A percentile compares a stretch with the other conserved stretches of the same genome.
phyloP scores from a whole-genome alignment of 2,329 filamentous ascomycete species.

The Fusarium drepaniforme region DNA sequence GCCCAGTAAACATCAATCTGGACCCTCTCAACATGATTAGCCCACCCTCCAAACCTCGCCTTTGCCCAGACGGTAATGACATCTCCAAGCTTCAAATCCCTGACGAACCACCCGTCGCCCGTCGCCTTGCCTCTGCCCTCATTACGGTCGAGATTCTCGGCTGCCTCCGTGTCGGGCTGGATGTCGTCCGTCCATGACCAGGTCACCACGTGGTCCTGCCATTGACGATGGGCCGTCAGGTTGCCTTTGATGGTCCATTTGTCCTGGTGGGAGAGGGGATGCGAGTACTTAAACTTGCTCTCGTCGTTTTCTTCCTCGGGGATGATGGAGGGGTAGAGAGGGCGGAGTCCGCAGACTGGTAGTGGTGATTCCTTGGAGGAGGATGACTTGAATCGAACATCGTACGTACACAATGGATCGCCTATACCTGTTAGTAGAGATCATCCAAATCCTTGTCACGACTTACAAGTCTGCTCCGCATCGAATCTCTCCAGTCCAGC shows the following conservation, averaged over 20 bases:
- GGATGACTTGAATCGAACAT: conserved; percentile 42
- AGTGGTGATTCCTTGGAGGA: conserved; percentile 39
- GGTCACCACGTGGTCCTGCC: conserved; percentile 59
- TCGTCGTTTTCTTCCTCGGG: conserved; percentile 17
- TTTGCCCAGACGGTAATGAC: conserved; percentile 72
- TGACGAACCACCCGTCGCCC: conserved; percentile 67
- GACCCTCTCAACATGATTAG: conserved; percentile 62
- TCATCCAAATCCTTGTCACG: rapidly evolving
- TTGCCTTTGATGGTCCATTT: conserved; percentile 64
- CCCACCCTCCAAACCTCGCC: conserved; percentile 67
- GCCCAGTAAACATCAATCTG: conserved; percentile 72
- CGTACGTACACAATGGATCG: conserved; percentile 46
- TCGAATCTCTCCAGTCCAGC: conserved; percentile 70
- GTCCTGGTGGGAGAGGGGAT: conserved; percentile 50
- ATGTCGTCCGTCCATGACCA: conserved; percentile 67
- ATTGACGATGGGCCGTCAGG: conserved; percentile 49
- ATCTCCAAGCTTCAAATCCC: conserved; percentile 68
- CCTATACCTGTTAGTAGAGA: conserved; percentile 34
- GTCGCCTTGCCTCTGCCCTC: conserved; percentile 64
- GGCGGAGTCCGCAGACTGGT: conserved; percentile 52
- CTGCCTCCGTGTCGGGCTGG: conserved; percentile 56
- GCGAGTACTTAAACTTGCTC: conserved; percentile 49
- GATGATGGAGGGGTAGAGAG: conserved; percentile 50
- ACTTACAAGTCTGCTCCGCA: conserved; percentile 48
- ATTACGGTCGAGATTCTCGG: conserved; percentile 51